Evolutionary conservation across 108 stramenopile genomes (phyloP).

Genomic region (Pseudonitzschia delicatissima): DNA sequence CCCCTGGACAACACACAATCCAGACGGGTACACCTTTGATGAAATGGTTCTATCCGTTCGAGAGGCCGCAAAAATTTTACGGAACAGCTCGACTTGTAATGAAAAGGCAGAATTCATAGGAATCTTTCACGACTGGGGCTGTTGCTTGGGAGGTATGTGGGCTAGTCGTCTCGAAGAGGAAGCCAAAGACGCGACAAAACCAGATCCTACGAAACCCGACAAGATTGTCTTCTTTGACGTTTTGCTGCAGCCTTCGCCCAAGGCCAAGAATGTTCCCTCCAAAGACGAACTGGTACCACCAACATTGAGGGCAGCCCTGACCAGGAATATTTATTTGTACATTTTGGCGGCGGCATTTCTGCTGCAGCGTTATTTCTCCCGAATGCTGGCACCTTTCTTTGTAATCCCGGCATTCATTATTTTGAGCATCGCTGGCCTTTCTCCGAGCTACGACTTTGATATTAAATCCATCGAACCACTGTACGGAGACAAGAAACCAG

Average conservation of each 20-base stretch:
- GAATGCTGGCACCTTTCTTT: not conserved
- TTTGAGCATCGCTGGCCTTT: not conserved
- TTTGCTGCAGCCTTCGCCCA: not conserved
- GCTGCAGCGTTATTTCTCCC: not conserved
- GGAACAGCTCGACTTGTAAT: not conserved
- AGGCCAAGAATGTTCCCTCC: too few relatives aligned
- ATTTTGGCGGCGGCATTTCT: not conserved
- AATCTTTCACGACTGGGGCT: slow-evolving; percentile 11
- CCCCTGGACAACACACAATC: not conserved
- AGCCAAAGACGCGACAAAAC: not conserved
- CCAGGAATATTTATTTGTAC: too few relatives aligned
- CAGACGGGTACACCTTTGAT: not conserved
- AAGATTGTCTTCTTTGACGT: not conserved
- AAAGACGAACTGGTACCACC: too few relatives aligned
- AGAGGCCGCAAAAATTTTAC: not conserved
- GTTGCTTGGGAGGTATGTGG: not conserved
- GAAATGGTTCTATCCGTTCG: not conserved
- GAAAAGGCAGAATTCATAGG: not conserved
- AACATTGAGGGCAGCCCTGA: too few relatives aligned
- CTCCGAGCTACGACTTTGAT: not conserved
- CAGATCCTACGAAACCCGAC: not conserved
- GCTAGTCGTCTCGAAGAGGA: not conserved
- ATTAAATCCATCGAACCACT: not conserved
- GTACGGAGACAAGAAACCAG: not conserved
- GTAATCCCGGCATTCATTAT: not conserved